A percentile compares a stretch with the other conserved stretches of the same genome.
Conservation (phyloP, 257 asterid genomes). For the Osmanthus fragrans region DNA sequence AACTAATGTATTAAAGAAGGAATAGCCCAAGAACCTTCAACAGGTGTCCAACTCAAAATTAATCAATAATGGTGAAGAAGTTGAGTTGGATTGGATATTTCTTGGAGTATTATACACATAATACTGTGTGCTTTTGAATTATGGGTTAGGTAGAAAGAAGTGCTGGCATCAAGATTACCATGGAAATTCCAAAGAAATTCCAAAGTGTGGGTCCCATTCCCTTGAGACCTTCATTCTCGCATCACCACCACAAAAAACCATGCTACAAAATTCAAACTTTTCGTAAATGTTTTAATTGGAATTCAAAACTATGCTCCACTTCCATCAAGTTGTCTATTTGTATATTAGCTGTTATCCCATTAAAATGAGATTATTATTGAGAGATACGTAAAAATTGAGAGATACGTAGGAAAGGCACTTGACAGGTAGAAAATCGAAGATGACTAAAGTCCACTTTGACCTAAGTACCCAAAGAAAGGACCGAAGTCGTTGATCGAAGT, state of each 20-base stretch:
- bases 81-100: not conserved
- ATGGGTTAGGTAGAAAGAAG: not conserved
- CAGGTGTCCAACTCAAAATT: not conserved
- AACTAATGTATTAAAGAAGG: too few relatives aligned
- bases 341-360: too few relatives aligned
- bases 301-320: not conserved
- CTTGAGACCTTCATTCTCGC: conserved; percentile 10
- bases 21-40: too few relatives aligned
- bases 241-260: conserved; percentile 15
- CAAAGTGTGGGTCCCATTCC: not conserved
- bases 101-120: not conserved
- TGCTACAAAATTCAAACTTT: not conserved
- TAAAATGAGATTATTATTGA: too few relatives aligned
- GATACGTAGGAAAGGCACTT: too few relatives aligned
- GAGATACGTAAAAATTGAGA: too few relatives aligned
- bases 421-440: too few relatives aligned
- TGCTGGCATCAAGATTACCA: not conserved
- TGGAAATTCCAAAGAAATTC: not conserved
- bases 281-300: not conserved
- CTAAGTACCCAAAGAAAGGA: too few relatives aligned
- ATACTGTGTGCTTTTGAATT: not conserved
- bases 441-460: too few relatives aligned
- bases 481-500: too few relatives aligned
- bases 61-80: not conserved
- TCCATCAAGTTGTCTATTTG: not conserved